Evolutionary conservation across 306 rosid species (phyloP).

Genomic region (Vigna trinervia): DNA sequence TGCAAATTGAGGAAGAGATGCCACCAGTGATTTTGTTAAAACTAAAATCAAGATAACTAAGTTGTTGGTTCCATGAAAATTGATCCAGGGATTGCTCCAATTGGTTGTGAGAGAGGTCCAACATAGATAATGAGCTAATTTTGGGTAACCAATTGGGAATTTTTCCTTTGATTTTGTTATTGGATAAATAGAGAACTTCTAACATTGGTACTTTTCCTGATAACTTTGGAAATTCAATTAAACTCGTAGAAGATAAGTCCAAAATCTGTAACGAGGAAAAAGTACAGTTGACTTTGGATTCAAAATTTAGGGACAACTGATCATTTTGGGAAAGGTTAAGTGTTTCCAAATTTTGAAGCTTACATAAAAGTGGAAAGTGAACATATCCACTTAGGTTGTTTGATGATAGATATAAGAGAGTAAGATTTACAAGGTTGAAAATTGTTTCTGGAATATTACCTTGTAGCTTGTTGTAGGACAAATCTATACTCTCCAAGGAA

Average conservation of each 20-base stretch:
- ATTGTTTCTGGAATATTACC: too few relatives aligned
- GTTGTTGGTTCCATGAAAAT: background rate
- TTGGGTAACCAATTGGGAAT: conserved; percentile 1
- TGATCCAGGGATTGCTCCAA: conserved; percentile 1
- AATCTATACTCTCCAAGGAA: too few relatives aligned
- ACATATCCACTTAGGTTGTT: background rate
- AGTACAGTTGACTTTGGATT: background rate
- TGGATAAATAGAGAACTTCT: background rate
- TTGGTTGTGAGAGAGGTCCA: conserved; percentile 34
- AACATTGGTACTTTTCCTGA: background rate
- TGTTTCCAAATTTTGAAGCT: background rate
- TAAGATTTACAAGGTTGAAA: background rate
- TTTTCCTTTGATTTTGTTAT: background rate
- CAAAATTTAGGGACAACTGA: background rate
- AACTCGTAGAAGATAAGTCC: background rate
- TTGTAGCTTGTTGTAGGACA: too few relatives aligned
- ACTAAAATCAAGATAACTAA: background rate
- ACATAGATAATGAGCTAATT: accelerated
- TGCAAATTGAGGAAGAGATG: conserved; percentile 19
- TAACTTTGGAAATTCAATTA: background rate
- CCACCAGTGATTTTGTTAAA: conserved; percentile 25
- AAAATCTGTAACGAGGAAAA: background rate
- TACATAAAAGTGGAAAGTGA: background rate
- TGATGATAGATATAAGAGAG: background rate
- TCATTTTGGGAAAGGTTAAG: background rate